These are phyloP conservation scores for Myriosclerotinia curreyana DNA, from an alignment of 2,329 filamentous ascomycete species.

Conservation along the genomic window DNA sequence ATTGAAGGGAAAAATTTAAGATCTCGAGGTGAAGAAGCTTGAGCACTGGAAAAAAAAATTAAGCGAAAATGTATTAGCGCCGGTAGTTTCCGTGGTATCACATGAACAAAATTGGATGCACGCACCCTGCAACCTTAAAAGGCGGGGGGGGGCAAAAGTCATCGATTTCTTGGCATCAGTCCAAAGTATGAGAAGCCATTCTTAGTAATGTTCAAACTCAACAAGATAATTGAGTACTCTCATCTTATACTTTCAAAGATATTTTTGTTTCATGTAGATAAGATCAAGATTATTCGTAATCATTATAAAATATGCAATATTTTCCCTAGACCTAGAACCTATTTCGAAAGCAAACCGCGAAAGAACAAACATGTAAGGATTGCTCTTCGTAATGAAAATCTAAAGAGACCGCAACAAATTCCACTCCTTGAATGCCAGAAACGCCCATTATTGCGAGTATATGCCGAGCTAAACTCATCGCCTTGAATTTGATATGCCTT, in stretches of 20 bases:
- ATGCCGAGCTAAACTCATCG: slow-evolving; percentile 25
- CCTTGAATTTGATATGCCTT: slow-evolving; percentile 20
- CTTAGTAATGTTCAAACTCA: not conserved
- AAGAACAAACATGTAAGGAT: slow-evolving; percentile 14
- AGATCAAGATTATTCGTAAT: not conserved
- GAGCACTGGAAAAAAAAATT: slow-evolving; percentile 11
- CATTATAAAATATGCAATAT: slow-evolving; percentile 12
- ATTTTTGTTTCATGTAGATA: not conserved
- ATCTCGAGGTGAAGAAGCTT: slow-evolving; percentile 6
- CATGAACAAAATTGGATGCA: slow-evolving; percentile 11
- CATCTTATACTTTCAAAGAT: not conserved
- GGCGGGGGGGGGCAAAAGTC: not conserved
- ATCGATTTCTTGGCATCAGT: not conserved
- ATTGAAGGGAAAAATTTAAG: not conserved
- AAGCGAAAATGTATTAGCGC: slow-evolving; percentile 16
- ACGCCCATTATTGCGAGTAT: slow-evolving; percentile 22
- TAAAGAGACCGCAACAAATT: slow-evolving; percentile 17
- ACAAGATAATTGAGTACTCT: not conserved
- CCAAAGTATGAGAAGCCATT: not conserved
- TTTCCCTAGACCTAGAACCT: not conserved
- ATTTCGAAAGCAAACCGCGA: not conserved
- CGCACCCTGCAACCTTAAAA: not conserved
- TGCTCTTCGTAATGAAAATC: slow-evolving; percentile 20
- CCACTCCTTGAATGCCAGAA: slow-evolving; percentile 24
- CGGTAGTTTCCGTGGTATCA: slow-evolving; percentile 13